These are phyloP conservation scores for Obelidium mucronatum DNA, from an alignment of 192 early-diverging fungal genomes.

Conservation along the genomic window DNA sequence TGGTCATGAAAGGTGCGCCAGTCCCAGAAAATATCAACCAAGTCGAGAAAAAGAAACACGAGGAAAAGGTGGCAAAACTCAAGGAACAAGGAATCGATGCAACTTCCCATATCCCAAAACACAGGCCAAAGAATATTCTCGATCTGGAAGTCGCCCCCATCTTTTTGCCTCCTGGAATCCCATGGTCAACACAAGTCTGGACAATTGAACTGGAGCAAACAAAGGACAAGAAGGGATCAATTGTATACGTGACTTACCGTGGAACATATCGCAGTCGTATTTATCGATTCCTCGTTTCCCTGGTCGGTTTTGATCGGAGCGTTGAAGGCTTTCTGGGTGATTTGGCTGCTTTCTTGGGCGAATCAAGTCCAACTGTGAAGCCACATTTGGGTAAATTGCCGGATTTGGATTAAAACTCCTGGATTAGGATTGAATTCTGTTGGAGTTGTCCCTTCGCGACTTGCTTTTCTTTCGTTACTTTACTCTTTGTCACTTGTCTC, in stretches of 20 bases:
- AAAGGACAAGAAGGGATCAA: slow-evolving; percentile 4
- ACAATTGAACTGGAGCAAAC: slow-evolving; percentile 22
- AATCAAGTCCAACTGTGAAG: slow-evolving; percentile 9
- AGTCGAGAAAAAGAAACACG: slow-evolving; percentile 1
- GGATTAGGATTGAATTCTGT: too few species aligned
- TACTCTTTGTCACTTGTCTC: too few species aligned
- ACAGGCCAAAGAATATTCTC: slow-evolving; percentile 8
- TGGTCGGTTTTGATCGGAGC: slow-evolving; percentile 2
- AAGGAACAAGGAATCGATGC: slow-evolving; percentile 20
- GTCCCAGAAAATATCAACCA: slow-evolving; percentile 31
- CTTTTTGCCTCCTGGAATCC: slow-evolving; percentile 13
- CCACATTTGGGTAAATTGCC: slow-evolving; percentile 20
- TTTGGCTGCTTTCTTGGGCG: slow-evolving; percentile 18
- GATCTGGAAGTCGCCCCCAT: slow-evolving; percentile 13
- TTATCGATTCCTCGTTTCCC: slow-evolving; percentile 4
- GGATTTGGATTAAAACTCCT: neutral
- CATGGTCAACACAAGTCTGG: slow-evolving; percentile 20
- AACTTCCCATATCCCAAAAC: neutral
- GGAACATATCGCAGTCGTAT: slow-evolving; percentile 3
- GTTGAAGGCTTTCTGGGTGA: slow-evolving; percentile 15
- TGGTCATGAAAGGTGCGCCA: slow-evolving; percentile 26
- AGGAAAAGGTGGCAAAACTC: neutral
- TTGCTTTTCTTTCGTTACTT: too few species aligned
- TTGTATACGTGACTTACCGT: slow-evolving; percentile 24
- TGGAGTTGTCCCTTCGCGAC: too few species aligned